Evolutionary conservation across 1,284 basidiomycete genomes (phyloP), one percentile per base, ranked within the genome.

Genomic region (Volvariella volvacea): DNA sequence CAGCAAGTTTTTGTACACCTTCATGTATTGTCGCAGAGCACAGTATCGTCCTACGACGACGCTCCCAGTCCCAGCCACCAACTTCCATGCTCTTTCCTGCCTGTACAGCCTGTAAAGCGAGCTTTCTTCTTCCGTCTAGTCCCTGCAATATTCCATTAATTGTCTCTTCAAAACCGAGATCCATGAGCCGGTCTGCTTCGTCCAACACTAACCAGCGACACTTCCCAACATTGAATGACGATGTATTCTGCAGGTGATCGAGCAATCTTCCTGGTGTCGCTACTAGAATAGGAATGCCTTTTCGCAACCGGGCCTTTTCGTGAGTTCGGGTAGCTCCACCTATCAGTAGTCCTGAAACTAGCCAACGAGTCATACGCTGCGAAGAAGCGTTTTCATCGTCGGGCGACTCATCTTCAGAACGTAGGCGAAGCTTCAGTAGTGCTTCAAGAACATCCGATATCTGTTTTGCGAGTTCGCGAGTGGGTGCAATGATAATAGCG

Each of bases 11-110:
- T 63, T 98, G 91, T 2, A 99, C 94, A 53, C 92, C 92, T 52
- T 96, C 93, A 44, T 88, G 79, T 33, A 99, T 92, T 0, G 96
- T 99, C 3, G 96, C 96, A 6, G 93, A 97, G 72, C 96, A 99
- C 10, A 99, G 75, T 14, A 99, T 73, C 0, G 92, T 95, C 52
- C 90, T 74, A 52, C 88, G 71, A 41, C 78, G 71, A 34, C 77
- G 66, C 12, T 75, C 69, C 90, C 90, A 95, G 59, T 92, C 88
- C 88, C 88, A 91, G 0, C 81, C 83, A n/a, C 83, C 83, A 2
- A 88, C 82, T 58, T 86, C 88, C 63, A 68, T 65, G 34, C 76
- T 79, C 49, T 74, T 82, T 2, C 81, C 85, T 50, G 88, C 83
- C 47, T 78, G 65, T 41, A 84, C 73, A 1, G 88, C 88, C 50